Conservation (phyloP, 108 stramenopile genomes). For the Skeletonema tropicum region DNA sequence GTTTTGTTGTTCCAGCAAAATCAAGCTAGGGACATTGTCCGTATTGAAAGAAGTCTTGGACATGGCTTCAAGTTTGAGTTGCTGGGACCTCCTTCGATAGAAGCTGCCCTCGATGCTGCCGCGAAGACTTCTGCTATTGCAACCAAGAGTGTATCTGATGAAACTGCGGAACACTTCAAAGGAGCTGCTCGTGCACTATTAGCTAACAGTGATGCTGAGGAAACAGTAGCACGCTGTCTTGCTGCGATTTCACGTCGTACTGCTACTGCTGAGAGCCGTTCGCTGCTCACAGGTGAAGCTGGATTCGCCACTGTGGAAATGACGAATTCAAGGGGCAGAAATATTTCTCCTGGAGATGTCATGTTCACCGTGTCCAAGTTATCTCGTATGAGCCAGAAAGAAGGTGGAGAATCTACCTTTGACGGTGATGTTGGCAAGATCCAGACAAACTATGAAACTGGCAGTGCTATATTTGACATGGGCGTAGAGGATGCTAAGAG, state of each 20-base stretch:
- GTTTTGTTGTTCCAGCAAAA: constrained; percentile 90
- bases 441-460: constrained; percentile 66
- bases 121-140: constrained; percentile 88
- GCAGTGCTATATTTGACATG: constrained; percentile 87
- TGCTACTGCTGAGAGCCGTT: constrained; percentile 67
- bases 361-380: constrained; percentile 89
- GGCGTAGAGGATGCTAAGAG: constrained; percentile 82
- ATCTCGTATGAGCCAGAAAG: constrained; percentile 69
- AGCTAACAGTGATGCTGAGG: constrained; percentile 50
- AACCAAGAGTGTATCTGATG: constrained; percentile 71
- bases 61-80: constrained; percentile 93
- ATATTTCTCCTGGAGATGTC: constrained; percentile 79
- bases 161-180: constrained; percentile 77
- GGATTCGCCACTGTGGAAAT: constrained; percentile 84
- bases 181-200: constrained; percentile 75
- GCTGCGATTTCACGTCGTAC: constrained; percentile 86
- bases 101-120: constrained; percentile 81
- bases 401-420: constrained; percentile 63
- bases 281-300: constrained; percentile 84
- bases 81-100: constrained; percentile 81
- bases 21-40: constrained; percentile 87
- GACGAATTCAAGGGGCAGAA: constrained; percentile 62
- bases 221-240: constrained; percentile 85
- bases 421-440: constrained; percentile 89
- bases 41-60: constrained; percentile 90